Evolutionary conservation across 768 basidiomycete species (phyloP).

Genomic region (Nidularia pulvinata): DNA sequence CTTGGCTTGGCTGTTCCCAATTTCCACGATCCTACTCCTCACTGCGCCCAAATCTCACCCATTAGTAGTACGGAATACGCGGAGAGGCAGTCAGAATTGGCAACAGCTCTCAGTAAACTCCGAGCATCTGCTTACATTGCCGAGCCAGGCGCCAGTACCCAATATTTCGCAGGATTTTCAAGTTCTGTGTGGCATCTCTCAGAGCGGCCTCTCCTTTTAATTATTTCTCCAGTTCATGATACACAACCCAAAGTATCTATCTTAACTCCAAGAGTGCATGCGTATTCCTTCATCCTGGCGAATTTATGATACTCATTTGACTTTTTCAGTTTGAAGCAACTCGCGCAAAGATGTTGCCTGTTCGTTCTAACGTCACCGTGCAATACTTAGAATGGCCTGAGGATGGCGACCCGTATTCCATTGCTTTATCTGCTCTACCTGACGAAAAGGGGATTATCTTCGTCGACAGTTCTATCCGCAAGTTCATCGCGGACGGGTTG

Average conservation of each 20-base stretch:
- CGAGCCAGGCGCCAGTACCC: slow-evolving; percentile 74
- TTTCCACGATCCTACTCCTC: too few species aligned
- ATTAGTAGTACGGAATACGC: slow-evolving; percentile 46
- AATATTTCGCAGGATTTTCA: slow-evolving; percentile 77
- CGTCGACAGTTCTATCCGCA: slow-evolving; percentile 59
- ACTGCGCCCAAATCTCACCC: slow-evolving; percentile 29
- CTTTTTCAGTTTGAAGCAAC: slow-evolving; percentile 59
- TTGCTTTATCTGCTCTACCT: slow-evolving; percentile 31
- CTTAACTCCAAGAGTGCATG: slow-evolving; percentile 58
- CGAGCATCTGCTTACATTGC: slow-evolving; percentile 73
- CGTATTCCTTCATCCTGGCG: too few species aligned
- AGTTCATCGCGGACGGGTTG: slow-evolving; percentile 69
- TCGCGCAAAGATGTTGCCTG: slow-evolving; percentile 58
- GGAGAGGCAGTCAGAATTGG: slow-evolving; percentile 53
- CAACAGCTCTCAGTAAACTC: slow-evolving; percentile 41
- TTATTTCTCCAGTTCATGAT: slow-evolving; percentile 46
- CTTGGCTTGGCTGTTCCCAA: too few species aligned
- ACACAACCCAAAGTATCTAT: slow-evolving; percentile 49
- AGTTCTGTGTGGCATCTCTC: slow-evolving; percentile 63
- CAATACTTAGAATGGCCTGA: slow-evolving; percentile 64
- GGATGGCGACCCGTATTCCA: slow-evolving; percentile 62
- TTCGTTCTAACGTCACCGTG: slow-evolving; percentile 43
- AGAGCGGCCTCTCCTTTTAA: slow-evolving; percentile 76
- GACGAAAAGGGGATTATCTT: slow-evolving; percentile 38
- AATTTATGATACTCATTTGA: too few species aligned